Evolutionary conservation across 2,329 filamentous ascomycete genomes (phyloP).

Genomic region (Camillea tinctor): DNA sequence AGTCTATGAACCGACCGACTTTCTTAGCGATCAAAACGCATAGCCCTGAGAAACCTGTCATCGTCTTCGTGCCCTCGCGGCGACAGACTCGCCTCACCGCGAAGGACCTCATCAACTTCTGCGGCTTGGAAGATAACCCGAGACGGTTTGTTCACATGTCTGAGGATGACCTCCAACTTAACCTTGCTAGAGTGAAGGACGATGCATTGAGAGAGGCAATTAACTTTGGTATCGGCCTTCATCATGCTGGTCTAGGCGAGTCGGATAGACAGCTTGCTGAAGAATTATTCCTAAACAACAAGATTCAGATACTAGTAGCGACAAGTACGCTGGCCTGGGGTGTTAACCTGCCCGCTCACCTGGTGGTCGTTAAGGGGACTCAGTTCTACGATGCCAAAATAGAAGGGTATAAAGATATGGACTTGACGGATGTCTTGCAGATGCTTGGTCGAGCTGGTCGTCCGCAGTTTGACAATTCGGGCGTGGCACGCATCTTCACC

Average conservation of each 20-base stretch:
- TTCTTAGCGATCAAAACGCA: conserved; percentile 96
- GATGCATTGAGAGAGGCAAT: conserved; percentile 90
- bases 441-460: conserved; percentile 96
- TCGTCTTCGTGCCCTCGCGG: conserved; percentile 95
- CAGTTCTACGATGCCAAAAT: conserved; percentile 98
- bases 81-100: conserved; percentile 93
- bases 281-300: conserved; percentile 94
- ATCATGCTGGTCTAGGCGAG: conserved; percentile 95
- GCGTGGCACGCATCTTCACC: conserved; percentile 95
- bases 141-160: conserved; percentile 90
- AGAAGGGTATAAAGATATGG: conserved; percentile 98
- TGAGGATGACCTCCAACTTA: conserved; percentile 87
- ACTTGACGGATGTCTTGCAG: conserved; percentile 93
- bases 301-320: conserved; percentile 94
- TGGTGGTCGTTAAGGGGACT: conserved; percentile 96
- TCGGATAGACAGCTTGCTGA: conserved; percentile 88
- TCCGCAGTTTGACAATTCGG: conserved; percentile 93
- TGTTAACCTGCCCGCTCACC: conserved; percentile 93
- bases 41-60: conserved; percentile 93
- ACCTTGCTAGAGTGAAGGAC: conserved; percentile 88
- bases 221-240: conserved; percentile 93
- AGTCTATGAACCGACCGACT: conserved; percentile 97
- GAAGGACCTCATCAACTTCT: conserved; percentile 94
- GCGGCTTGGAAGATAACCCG: conserved; percentile 97
- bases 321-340: conserved; percentile 98